Conservation (phyloP, 2,329 filamentous ascomycete species). For the Coleophoma eucalyptorum region DNA sequence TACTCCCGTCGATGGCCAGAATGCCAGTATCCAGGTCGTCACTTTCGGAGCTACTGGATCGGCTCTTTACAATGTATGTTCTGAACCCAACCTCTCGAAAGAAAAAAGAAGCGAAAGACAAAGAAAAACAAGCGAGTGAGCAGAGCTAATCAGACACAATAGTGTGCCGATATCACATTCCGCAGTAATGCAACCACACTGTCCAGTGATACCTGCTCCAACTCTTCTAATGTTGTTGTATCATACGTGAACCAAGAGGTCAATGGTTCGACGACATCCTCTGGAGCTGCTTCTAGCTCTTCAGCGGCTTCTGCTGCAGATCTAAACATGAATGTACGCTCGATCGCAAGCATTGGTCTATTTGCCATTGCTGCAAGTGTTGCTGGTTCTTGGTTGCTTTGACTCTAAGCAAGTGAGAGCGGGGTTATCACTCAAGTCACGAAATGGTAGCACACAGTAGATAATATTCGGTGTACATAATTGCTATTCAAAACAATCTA, state of each 20-base stretch:
- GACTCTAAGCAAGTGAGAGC: too few species aligned
- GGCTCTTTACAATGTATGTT: slow-evolving; percentile 62
- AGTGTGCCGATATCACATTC: slow-evolving; percentile 75
- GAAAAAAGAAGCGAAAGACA: not conserved
- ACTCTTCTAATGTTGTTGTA: slow-evolving; percentile 50
- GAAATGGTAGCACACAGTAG: too few species aligned
- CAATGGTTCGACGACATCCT: slow-evolving; percentile 1
- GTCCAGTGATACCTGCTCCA: slow-evolving; percentile 48
- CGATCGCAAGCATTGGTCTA: too few species aligned
- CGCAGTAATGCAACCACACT: slow-evolving; percentile 43
- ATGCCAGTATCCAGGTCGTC: slow-evolving; percentile 67
- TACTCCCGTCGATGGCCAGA: slow-evolving; percentile 53
- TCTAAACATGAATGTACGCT: too few species aligned
- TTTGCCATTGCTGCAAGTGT: too few species aligned
- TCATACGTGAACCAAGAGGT: slow-evolving; percentile 22
- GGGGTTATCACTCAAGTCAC: too few species aligned
- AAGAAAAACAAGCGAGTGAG: not conserved
- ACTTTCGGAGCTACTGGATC: slow-evolving; percentile 53
- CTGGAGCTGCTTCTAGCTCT: not conserved
- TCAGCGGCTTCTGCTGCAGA: slow-evolving; percentile 1
- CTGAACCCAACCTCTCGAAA: not conserved
- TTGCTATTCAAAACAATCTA: too few species aligned
- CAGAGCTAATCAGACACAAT: slow-evolving; percentile 10
- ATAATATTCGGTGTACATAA: too few species aligned
- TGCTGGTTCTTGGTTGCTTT: too few species aligned